These are phyloP conservation scores for Tremella yokohamensis DNA, from an alignment of 768 basidiomycete species.

Conservation along the genomic window DNA sequence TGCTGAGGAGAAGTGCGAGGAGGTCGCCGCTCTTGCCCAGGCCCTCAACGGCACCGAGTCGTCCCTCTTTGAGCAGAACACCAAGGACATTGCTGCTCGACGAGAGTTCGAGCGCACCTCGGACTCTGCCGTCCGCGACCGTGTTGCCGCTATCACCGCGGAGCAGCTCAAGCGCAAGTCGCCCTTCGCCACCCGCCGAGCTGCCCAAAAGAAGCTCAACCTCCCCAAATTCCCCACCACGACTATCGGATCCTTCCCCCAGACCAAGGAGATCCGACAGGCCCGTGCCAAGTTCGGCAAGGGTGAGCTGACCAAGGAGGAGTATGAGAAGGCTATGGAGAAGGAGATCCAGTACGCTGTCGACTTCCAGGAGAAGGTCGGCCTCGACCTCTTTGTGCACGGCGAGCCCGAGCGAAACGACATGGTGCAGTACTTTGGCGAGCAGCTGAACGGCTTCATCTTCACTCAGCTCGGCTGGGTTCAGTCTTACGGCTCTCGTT, in stretches of 20 bases:
- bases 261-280: conserved; percentile 98
- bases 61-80: conserved; percentile 81
- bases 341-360: conserved; percentile 92
- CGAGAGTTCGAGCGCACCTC: conserved; percentile 91
- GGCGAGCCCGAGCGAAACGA: conserved; percentile 99
- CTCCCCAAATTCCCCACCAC: conserved; percentile 98
- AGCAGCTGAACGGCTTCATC: conserved; percentile 87
- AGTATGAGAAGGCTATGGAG: conserved; percentile 98
- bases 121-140: conserved; percentile 90
- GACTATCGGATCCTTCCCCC: conserved; percentile 98
- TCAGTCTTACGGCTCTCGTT: conserved; percentile 99
- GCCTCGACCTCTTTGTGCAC: conserved; percentile 94
- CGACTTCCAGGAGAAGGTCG: conserved; percentile 93
- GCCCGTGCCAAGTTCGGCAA: conserved; percentile 94
- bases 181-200: conserved; percentile 79
- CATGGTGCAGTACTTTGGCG: conserved; percentile 99
- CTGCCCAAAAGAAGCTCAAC: conserved; percentile 80
- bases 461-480: conserved; percentile 99
- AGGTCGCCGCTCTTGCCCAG: conserved; percentile 82
- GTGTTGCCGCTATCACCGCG: conserved; percentile 83
- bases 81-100: conserved; percentile 81
- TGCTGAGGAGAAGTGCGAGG: conserved; percentile 88
- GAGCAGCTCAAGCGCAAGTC: conserved; percentile 82
- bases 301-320: conserved; percentile 72
- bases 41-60: conserved; percentile 79